A percentile compares a stretch with the other conserved stretches of the same genome.
phyloP scores from a whole-genome alignment of 768 basidiomycete genomes.

The Mrakia gelida region DNA sequence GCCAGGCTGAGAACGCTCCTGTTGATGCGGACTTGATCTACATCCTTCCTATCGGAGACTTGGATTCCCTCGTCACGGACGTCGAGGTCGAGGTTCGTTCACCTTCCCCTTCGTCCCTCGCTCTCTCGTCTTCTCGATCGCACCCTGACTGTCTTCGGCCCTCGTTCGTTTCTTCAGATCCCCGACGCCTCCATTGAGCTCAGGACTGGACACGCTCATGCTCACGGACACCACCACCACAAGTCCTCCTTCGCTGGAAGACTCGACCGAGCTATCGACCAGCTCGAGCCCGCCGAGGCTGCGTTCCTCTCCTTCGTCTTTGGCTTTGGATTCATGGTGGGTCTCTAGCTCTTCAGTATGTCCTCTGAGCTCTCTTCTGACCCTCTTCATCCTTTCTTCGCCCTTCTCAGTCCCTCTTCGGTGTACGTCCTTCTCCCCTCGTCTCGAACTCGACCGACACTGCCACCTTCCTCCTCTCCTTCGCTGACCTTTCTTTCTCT shows the following conservation, averaged over 20 bases:
- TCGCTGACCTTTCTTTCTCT: neutral
- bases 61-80: too few relatives aligned
- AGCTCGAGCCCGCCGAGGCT: constrained; percentile 11
- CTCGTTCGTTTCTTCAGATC: neutral
- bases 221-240: neutral
- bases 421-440: constrained; percentile 9
- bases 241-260: neutral
- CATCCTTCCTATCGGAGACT: too few relatives aligned
- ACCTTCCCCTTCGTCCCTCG: too few relatives aligned
- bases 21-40: too few relatives aligned
- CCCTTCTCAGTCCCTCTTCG: neutral
- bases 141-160: too few relatives aligned
- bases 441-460: neutral
- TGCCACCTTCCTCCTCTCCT: neutral
- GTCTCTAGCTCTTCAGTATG: too few relatives aligned
- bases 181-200: neutral
- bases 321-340: constrained; percentile 6
- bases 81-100: too few relatives aligned
- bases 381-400: neutral
- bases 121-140: too few relatives aligned
- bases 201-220: neutral
- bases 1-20: too few relatives aligned
- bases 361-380: too few relatives aligned
- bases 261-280: constrained; percentile 1
- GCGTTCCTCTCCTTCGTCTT: constrained; percentile 8